A percentile compares a stretch with the other conserved stretches of the same genome.
phyloP scores from a whole-genome alignment of 768 basidiomycete genomes.

The Lactifluus hygrophoroides region DNA sequence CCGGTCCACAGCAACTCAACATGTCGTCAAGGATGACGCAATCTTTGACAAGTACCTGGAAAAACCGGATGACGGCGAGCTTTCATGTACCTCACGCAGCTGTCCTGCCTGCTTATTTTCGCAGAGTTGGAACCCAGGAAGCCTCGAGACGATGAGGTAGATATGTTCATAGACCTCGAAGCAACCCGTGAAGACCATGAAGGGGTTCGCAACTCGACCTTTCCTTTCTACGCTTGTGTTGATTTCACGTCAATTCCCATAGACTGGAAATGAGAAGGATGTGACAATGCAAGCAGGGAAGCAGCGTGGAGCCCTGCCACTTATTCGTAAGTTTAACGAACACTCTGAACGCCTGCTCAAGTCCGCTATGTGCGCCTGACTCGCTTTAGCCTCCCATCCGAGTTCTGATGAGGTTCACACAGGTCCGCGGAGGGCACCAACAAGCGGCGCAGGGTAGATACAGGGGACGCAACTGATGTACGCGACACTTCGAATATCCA shows the following conservation, averaged over 20 bases:
- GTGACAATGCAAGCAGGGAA: slow-evolving; percentile 94
- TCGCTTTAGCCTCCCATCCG: slow-evolving; percentile 5
- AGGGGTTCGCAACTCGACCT: slow-evolving; percentile 42
- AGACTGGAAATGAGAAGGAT: slow-evolving; percentile 88
- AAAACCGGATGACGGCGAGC: slow-evolving; percentile 85
- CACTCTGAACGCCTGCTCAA: slow-evolving; percentile 87
- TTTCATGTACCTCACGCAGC: not conserved
- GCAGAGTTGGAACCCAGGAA: slow-evolving; percentile 73
- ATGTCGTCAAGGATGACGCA: slow-evolving; percentile 81
- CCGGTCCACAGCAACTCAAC: slow-evolving; percentile 73
- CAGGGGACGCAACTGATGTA: slow-evolving; percentile 36
- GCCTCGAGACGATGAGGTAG: slow-evolving; percentile 54
- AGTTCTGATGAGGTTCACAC: slow-evolving; percentile 2
- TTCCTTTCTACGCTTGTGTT: slow-evolving; percentile 2
- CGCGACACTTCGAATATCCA: slow-evolving; percentile 3
- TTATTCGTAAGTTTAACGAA: slow-evolving; percentile 96
- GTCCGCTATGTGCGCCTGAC: slow-evolving; percentile 54
- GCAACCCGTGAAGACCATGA: slow-evolving; percentile 89
- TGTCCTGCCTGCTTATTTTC: not conserved
- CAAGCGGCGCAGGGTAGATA: slow-evolving; percentile 52
- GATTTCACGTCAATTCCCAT: not conserved
- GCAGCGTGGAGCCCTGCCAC: slow-evolving; percentile 77
- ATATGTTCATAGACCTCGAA: slow-evolving; percentile 74
- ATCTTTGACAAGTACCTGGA: slow-evolving; percentile 97
- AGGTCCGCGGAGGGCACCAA: slow-evolving; percentile 43